Evolutionary conservation across 2,329 filamentous ascomycete genomes (phyloP), one percentile per base, ranked within the genome.

Genomic region (Fusarium subtropicale): DNA sequence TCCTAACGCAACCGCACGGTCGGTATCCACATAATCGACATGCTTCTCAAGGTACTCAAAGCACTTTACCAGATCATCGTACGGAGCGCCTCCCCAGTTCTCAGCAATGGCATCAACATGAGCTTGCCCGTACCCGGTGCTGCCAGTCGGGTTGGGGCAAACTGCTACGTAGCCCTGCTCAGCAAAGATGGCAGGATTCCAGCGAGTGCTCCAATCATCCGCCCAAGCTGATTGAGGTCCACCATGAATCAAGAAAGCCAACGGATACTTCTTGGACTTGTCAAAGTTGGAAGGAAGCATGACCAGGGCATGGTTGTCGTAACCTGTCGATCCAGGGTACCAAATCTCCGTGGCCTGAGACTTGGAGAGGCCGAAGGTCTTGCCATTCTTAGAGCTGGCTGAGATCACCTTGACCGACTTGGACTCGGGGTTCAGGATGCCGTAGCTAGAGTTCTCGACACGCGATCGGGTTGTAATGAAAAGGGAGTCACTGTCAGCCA

Each of bases 121-220:
- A 33, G 86, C 85, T 80, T 95, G 91, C 7, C 93, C 93, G 74
- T 94, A 97, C 5, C 92, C 91, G 7, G 92, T 94, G 74, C 89
- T 92, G 20, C 93, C 93, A 0, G 92, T 96, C 11, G 92, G 92
- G 77, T 97, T 97, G 12, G 93, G 92, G 51, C 89, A 86, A 47
- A 97, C 88, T 24, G 91, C 92, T 5, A 97, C 86, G 76, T 96
- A 97, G 46, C 93, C 93, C 80, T 95, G 92, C 77, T 97, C 93
- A 5, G 93, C 93, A 76, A 93, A 97, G 12, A 95, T 86, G 63
- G 92, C 92, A 3, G 92, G 91, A 76, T 97, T 97, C 93, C 93
- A 97, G 20, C 93, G 85, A 4, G 90, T 93, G 77, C 87, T 91
- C 92, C 93, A 97, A 30, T 85, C 83, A 74, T 96, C 91, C 33